Evolutionary conservation across 2,329 filamentous ascomycete species (phyloP).

Genomic region (Fusarium coicis): DNA sequence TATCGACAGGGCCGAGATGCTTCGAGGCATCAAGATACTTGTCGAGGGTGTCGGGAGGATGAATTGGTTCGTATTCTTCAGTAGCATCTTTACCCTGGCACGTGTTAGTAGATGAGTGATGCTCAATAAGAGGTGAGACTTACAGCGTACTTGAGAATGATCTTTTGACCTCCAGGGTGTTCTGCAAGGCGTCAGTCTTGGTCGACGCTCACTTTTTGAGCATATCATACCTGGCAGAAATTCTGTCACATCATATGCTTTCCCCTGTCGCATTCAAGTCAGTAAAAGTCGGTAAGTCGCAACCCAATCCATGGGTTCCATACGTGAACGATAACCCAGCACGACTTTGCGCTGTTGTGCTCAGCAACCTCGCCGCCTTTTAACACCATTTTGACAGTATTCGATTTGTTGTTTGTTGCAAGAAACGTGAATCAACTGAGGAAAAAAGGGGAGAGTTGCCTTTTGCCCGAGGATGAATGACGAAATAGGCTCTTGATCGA

Average conservation of each 20-base stretch:
- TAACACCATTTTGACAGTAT: conserved; percentile 52
- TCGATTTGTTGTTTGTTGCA: background rate
- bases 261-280: conserved; percentile 60
- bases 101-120: conserved; percentile 14
- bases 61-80: conserved; percentile 89
- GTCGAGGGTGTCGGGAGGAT: conserved; percentile 86
- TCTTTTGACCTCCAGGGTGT: conserved; percentile 88
- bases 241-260: conserved; percentile 90
- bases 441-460: conserved; percentile 15
- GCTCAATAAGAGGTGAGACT: conserved; percentile 33
- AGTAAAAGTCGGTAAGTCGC: conserved; percentile 25
- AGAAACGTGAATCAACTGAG: background rate
- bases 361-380: conserved; percentile 67
- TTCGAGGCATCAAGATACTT: conserved; percentile 87
- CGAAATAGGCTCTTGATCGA: conserved; percentile 27
- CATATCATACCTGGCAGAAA: conserved; percentile 76
- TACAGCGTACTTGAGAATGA: conserved; percentile 94
- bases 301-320: conserved; percentile 26
- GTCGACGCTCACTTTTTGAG: background rate
- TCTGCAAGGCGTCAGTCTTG: conserved; percentile 58
- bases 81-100: conserved; percentile 86
- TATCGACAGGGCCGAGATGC: conserved; percentile 90
- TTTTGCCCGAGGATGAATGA: conserved; percentile 40
- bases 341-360: conserved; percentile 85
- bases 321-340: conserved; percentile 91